Percentiles rank a stretch among this genome's conserved stretches.
These are phyloP conservation scores for Benincasa hispida DNA, from an alignment of 306 rosid genomes.

Conservation along the genomic window DNA sequence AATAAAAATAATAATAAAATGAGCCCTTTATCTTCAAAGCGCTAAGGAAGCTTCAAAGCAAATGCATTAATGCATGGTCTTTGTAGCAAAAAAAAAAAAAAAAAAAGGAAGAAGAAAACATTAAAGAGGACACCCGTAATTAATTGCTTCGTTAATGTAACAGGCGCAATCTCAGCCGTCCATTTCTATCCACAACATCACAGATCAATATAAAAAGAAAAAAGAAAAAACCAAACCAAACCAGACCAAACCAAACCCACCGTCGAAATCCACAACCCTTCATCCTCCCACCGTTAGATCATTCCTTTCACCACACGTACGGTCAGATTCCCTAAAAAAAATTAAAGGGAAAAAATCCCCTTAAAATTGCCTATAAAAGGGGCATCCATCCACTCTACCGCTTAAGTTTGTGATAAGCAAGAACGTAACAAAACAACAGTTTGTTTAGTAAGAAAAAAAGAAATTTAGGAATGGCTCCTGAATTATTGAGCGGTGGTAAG, in stretches of 20 bases:
- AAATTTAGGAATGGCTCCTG: constrained; percentile 26
- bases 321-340: background rate
- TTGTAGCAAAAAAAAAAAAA: too few relatives aligned
- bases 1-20: too few relatives aligned
- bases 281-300: constrained; percentile 17
- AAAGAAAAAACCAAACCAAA: background rate
- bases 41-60: too few relatives aligned
- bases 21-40: too few relatives aligned
- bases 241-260: background rate
- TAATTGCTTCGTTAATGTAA: background rate
- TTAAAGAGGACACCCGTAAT: background rate
- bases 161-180: constrained; percentile 3
- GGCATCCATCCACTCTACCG: background rate
- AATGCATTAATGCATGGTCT: too few relatives aligned
- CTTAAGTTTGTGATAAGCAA: background rate
- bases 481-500: constrained; percentile 15
- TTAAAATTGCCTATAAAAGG: background rate
- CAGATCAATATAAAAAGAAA: background rate
- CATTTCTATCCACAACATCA: background rate
- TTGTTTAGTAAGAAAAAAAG: background rate
- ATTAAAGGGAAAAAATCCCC: too few relatives aligned
- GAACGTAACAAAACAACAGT: background rate
- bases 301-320: background rate
- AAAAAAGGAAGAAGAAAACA: too few relatives aligned
- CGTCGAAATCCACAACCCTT: constrained; percentile 3